Evolutionary conservation across 129 eudicot genomes (phyloP).

Genomic region (Lactuca saligna): DNA sequence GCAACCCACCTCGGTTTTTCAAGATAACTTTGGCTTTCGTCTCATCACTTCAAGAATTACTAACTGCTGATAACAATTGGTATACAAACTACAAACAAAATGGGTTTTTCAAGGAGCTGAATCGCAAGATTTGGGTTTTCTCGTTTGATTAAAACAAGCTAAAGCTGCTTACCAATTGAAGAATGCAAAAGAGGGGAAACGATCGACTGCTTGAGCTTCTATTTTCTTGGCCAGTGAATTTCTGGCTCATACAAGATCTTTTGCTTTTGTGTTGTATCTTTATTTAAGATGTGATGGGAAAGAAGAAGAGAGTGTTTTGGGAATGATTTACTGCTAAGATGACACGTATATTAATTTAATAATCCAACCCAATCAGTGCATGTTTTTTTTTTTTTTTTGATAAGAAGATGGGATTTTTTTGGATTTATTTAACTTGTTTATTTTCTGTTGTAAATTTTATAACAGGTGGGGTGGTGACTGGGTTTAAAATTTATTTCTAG

Average conservation of each 20-base stretch:
- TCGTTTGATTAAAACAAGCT: neutral
- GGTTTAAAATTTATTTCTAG: neutral
- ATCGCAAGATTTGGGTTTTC: constrained; percentile 6
- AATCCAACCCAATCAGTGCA: constrained; percentile 54
- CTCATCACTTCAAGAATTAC: constrained; percentile 17
- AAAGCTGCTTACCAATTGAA: constrained; percentile 40
- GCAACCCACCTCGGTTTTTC: constrained; percentile 45
- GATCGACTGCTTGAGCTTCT: constrained; percentile 28
- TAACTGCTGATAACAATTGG: neutral
- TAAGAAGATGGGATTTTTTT: constrained; percentile 15
- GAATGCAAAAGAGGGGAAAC: constrained; percentile 21
- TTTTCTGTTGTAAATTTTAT: neutral
- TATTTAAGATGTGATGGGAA: constrained; percentile 29
- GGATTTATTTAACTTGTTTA: neutral
- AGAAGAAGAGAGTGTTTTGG: constrained; percentile 27
- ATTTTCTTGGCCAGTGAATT: constrained; percentile 2
- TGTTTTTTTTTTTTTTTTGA: constrained; percentile 19
- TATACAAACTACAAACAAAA: neutral
- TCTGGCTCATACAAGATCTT: constrained; percentile 14
- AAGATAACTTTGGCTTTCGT: constrained; percentile 28
- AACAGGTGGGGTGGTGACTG: neutral
- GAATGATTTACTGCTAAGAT: constrained; percentile 32
- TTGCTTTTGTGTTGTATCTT: constrained; percentile 13
- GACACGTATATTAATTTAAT: constrained; percentile 64
- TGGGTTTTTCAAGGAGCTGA: constrained; percentile 19